Evolutionary conservation across 2,329 filamentous ascomycete species (phyloP), one percentile per base, ranked within the genome.

Genomic region (Stagonosporopsis chrysanthemi): DNA sequence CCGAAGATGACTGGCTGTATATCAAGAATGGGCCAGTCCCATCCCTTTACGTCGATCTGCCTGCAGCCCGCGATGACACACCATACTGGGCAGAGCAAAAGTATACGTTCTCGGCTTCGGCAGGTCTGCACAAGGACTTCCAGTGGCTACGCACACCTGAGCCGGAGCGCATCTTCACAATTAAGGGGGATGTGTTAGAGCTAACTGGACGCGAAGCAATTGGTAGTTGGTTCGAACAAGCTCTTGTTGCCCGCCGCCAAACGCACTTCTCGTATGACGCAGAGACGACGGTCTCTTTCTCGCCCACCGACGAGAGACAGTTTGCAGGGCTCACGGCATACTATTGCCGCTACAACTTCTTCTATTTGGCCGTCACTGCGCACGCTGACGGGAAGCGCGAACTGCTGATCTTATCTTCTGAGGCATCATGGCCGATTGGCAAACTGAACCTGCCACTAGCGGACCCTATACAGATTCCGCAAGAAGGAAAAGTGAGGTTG

Each of bases 301-400:
- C 75, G 0, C 86, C 86, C 0, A 70, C 73, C 0, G 85, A 88
- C 64, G 85, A 87, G 75, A 79, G 85, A 11, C 81, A 87, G 62
- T 88, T 86, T 57, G 85, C 86, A 0, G 86, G 86, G 0, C 74
- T 88, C 7, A 83, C 83, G 12, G 83, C 84, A 0, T 88, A 88
- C 71, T 88, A 88, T 74, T 84, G 82, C 66, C 83, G 85, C 3
- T 88, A 79, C 75, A 88, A 88, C 72, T 88, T 87, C 73, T 88
- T 86, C 76, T 88, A 88, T 63, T 77, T 88, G 6, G 80, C 83
- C 0, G 82, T 88, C 2, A 84, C 84, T 2, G 85, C 84, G 0
- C 75, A 84, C 63, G 75, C 81, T 0, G 81, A 86, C 51, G 84
- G 85, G 0, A 76, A 82, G 59, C 80, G 86, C 9, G 85, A 88